Base-by-base conservation (phyloP, 148 eudicot species). In the Camellia lanceoleosa region DNA sequence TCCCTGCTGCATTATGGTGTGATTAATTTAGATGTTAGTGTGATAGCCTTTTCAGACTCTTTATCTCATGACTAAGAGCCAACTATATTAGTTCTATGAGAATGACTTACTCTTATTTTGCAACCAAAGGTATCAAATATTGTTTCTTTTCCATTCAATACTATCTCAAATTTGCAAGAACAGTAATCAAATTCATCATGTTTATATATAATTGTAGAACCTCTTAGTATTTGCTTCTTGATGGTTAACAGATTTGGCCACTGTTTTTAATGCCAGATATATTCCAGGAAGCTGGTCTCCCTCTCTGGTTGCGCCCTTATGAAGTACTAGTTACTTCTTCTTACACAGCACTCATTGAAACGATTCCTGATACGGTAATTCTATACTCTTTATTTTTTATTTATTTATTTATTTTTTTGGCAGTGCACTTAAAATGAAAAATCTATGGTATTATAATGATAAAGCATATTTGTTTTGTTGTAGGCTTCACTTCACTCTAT, bases 221-320 rank as follows among this genome's bases (percentile, higher is more conserved):
- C 3, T 71, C 12, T 12, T 52, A 23, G 18, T 63, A 4, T 72
- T 78, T 20, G 76, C 64, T 55, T 76, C 13, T 77, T 61, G n/a
- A 7, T 67, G 52, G 75, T 60, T 74, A 44, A 67, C 23, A 5
- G 5, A 11, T 43, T 73, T 76, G 43, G 71, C 7, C 9, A 63
- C 62, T 67, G 54, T 81, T 18, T 69, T 72, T 67, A 75, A 75
- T 89, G 80, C 78, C 90, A 96, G 99, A 96, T 86, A 96, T 96
- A 83, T 96, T 96, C 85, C 99, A 96, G 83, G 98, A 96, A 90
- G 99, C 98, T 47, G 99, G 99, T 84, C 99, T 96, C 30, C 99
- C 99, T 70, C 83, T 96, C 54, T 96, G 99, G 99, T 82, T 96
- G 86, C 97, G 99, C 47, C 99, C 99, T 58, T 92, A 92, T 87